Percentiles rank a stretch among this genome's conserved stretches.
phyloP scores from a whole-genome alignment of 495 filamentous ascomycete species.

The Penicillium taxi region DNA sequence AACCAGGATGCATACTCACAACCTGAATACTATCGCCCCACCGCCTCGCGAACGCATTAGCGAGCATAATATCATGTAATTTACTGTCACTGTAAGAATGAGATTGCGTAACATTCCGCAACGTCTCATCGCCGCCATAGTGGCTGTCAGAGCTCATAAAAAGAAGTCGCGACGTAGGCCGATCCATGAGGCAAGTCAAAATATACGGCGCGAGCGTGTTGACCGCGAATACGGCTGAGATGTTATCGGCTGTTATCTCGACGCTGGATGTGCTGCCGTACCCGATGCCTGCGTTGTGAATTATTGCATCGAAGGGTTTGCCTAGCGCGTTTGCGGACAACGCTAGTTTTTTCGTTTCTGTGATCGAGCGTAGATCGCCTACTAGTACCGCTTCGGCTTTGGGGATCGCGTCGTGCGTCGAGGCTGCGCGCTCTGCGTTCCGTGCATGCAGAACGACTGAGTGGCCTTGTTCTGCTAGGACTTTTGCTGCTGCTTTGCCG shows the following conservation, averaged over 20 bases:
- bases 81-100: slow-evolving; percentile 46
- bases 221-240: slow-evolving; percentile 46
- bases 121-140: slow-evolving; percentile 34
- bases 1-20: slow-evolving; percentile 51
- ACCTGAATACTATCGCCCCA: slow-evolving; percentile 42
- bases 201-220: slow-evolving; percentile 54
- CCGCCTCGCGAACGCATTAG: slow-evolving; percentile 43
- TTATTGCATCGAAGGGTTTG: slow-evolving; percentile 44
- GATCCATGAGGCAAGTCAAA: slow-evolving; percentile 45
- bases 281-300: slow-evolving; percentile 52
- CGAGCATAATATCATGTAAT: slow-evolving; percentile 46
- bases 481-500: slow-evolving; percentile 42
- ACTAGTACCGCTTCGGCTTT: slow-evolving; percentile 42
- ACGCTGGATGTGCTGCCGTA: slow-evolving; percentile 24
- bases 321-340: slow-evolving; percentile 36
- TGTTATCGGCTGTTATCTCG: slow-evolving; percentile 35
- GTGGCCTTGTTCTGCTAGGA: slow-evolving; percentile 45
- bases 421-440: slow-evolving; percentile 39
- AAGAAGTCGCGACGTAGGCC: slow-evolving; percentile 40
- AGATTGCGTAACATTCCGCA: slow-evolving; percentile 29
- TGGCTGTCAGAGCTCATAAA: slow-evolving; percentile 48
- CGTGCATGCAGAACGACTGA: slow-evolving; percentile 50
- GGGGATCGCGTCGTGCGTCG: slow-evolving; percentile 38
- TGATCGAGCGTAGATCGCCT: slow-evolving; percentile 43
- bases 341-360: slow-evolving; percentile 48